A percentile compares a stretch with the other conserved stretches of the same genome.
These are phyloP conservation scores for Hypoxylon sp. DNA, from an alignment of 2,329 filamentous ascomycete genomes.

Conservation along the genomic window DNA sequence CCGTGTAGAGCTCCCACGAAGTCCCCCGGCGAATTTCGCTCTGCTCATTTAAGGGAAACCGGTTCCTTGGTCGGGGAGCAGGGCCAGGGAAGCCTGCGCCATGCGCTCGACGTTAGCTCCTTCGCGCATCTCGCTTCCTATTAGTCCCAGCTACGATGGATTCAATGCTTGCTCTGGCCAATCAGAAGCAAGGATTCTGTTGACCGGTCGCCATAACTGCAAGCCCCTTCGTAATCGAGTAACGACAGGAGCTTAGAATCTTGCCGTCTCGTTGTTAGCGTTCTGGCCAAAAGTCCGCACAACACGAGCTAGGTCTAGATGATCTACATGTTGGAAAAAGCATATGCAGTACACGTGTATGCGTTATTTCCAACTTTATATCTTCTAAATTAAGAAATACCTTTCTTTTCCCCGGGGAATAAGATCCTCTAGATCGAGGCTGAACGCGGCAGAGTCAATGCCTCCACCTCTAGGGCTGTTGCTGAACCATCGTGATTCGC, in stretches of 20 bases:
- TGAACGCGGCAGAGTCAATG: slow-evolving; percentile 8
- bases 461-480: slow-evolving; percentile 33
- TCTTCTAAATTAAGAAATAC: slow-evolving; percentile 26
- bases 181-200: background rate
- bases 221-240: slow-evolving; percentile 2
- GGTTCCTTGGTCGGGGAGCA: slow-evolving; percentile 15
- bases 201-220: background rate
- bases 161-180: background rate
- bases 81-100: slow-evolving; percentile 15
- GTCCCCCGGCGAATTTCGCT: slow-evolving; percentile 17
- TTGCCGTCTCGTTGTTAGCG: background rate
- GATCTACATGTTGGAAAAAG: slow-evolving; percentile 4
- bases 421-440: slow-evolving; percentile 12
- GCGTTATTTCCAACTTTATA: background rate
- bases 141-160: slow-evolving; percentile 13
- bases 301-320: background rate
- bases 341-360: slow-evolving; percentile 12
- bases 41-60: slow-evolving; percentile 10
- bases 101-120: slow-evolving; percentile 7
- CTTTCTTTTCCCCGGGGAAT: slow-evolving; percentile 1
- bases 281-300: background rate
- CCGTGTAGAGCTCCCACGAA: background rate
- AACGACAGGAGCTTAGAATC: background rate
- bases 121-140: slow-evolving; percentile 2
- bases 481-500: slow-evolving; percentile 17